These are phyloP conservation scores for Myriosclerotinia scirpicola DNA, from an alignment of 2,329 filamentous ascomycete genomes.

Conservation along the genomic window DNA sequence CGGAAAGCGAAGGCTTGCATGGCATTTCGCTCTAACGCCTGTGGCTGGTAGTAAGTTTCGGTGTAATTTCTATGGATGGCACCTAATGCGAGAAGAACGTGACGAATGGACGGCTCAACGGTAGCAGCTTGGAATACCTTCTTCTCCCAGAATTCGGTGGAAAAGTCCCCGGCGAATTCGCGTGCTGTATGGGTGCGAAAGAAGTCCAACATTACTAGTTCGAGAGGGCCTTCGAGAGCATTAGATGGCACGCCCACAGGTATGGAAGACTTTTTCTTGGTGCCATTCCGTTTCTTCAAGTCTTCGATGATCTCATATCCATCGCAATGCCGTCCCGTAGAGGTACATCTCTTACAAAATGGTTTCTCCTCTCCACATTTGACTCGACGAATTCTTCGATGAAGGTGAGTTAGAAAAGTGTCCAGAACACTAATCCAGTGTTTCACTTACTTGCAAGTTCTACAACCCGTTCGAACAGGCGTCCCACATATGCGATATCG, in stretches of 20 bases:
- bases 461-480: slow-evolving; percentile 36
- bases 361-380: slow-evolving; percentile 40
- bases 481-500: slow-evolving; percentile 38
- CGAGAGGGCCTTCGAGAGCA: slow-evolving; percentile 30
- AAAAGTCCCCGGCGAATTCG: slow-evolving; percentile 33
- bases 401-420: slow-evolving; percentile 7
- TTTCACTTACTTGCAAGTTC: slow-evolving; percentile 38
- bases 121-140: slow-evolving; percentile 33
- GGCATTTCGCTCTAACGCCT: slow-evolving; percentile 20
- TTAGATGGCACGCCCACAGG: background rate
- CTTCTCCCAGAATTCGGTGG: slow-evolving; percentile 35
- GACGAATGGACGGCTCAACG: slow-evolving; percentile 35
- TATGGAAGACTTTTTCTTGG: slow-evolving; percentile 11
- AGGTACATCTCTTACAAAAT: slow-evolving; percentile 38
- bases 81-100: slow-evolving; percentile 38
- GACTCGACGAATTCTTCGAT: slow-evolving; percentile 36
- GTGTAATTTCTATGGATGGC: slow-evolving; percentile 36
- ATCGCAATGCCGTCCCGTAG: slow-evolving; percentile 38
- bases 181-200: slow-evolving; percentile 34
- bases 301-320: slow-evolving; percentile 31
- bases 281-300: background rate
- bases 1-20: slow-evolving; percentile 51
- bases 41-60: slow-evolving; percentile 49
- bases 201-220: slow-evolving; percentile 32
- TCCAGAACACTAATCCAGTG: background rate